Evolutionary conservation across 1,284 basidiomycete species (phyloP), one percentile per base, ranked within the genome.

Genomic region (Fistulina hepatica): DNA sequence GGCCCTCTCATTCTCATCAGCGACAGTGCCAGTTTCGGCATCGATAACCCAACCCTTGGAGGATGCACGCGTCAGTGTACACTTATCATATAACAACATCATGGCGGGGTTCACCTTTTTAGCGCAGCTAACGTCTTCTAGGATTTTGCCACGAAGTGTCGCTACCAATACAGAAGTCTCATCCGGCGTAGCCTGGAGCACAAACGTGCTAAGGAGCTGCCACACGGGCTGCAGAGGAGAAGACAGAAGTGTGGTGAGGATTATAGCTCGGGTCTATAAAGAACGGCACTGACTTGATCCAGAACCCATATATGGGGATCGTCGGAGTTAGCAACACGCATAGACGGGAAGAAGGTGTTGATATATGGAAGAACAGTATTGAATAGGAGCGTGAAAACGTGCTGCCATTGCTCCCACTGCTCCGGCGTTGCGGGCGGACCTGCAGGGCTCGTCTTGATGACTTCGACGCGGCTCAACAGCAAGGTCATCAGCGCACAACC

Each of bases 401-500:
- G 63, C 64, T 83, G 76, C 33, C 28, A 10, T 23, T 57, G 69
- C 25, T 54, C 88, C 91, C 94, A 97, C 65, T 91, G 81, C 39
- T 83, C 43, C 51, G 2, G 79, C 69, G 11, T 82, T 75, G 15
- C 69, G 50, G 23, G 79, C 72, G 67, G 42, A 25, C 81, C 76
- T 0, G 64, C 56, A 11, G 61, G 63, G 28, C 63, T 66, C 5
- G 62, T 60, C 53, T 89, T 86, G 48, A 98, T 77, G 19, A 86
- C 74, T 57, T 94, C 91, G 9, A 92, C 93, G 30, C 91, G 79
- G 44, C 86, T 93, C 41, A 98, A 65, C 56, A 98, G 83, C 35
- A 95, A 71, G 0, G 93, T 98, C 44, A 97, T 68, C 37, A 98
- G 71, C 6, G 92, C 90, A 20, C 97, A 69, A 22, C 94, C 95